Conservation (phyloP, 352 stramenopile genomes). For the Pythium aristosporum region DNA sequence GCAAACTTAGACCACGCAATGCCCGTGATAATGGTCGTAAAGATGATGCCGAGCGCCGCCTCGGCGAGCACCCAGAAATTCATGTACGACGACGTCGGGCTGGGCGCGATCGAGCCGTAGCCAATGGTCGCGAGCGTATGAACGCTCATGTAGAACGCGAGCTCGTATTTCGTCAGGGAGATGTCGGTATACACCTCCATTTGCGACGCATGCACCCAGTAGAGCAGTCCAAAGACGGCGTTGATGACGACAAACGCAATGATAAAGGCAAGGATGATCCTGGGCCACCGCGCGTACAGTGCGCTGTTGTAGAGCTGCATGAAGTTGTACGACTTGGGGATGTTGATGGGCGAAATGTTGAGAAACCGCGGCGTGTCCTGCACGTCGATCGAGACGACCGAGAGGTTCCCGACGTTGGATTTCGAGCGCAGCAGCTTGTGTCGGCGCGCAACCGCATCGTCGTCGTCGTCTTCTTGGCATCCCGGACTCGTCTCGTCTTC, state of each 20-base stretch:
- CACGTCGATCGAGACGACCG: slow-evolving; percentile 65
- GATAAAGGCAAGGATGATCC: slow-evolving; percentile 73
- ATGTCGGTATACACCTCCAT: slow-evolving; percentile 54
- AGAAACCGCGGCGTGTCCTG: slow-evolving; percentile 81
- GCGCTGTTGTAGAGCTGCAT: slow-evolving; percentile 79
- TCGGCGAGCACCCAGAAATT: slow-evolving; percentile 81
- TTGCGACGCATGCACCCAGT: slow-evolving; percentile 42
- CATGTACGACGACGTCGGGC: slow-evolving; percentile 53
- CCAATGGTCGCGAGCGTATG: slow-evolving; percentile 82
- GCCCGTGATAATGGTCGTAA: slow-evolving; percentile 81
- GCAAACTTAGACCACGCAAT: slow-evolving; percentile 88
- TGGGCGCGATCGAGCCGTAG: slow-evolving; percentile 70
- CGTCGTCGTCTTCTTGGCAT: slow-evolving; percentile 1
- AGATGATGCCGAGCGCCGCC: slow-evolving; percentile 70
- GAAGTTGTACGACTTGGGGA: slow-evolving; percentile 81
- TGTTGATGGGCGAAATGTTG: slow-evolving; percentile 65
- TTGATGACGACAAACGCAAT: slow-evolving; percentile 70
- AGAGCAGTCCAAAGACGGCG: slow-evolving; percentile 56
- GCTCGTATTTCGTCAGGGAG: slow-evolving; percentile 50
- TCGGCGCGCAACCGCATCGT: slow-evolving; percentile 15
- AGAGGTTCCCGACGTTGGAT: slow-evolving; percentile 27
- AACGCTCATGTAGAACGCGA: slow-evolving; percentile 80
- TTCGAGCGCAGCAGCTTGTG: slow-evolving; percentile 10
- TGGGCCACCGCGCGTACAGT: slow-evolving; percentile 67
- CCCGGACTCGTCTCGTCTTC: slow-evolving; percentile 1